phyloP scores from a whole-genome alignment of 345 rosid species.

The Corymbia maculata region DNA sequence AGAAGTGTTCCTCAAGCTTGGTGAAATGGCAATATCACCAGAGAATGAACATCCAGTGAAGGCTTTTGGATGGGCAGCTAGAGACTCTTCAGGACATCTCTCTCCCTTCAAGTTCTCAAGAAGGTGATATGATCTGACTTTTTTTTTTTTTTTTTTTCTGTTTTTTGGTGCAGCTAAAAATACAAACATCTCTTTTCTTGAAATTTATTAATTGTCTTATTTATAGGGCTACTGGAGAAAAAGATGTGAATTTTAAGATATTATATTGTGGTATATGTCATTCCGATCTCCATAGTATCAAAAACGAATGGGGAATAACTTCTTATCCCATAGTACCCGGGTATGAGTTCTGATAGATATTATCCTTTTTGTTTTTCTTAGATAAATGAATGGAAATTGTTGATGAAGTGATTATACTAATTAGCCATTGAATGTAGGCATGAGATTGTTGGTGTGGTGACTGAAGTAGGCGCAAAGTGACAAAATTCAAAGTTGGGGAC shows the following conservation, averaged over 20 bases:
- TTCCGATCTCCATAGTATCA: slow-evolving; percentile 15
- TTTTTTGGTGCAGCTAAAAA: not conserved
- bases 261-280: slow-evolving; percentile 32
- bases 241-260: slow-evolving; percentile 19
- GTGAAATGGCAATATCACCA: not conserved
- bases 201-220: not conserved
- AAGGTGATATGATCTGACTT: not conserved
- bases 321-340: slow-evolving; percentile 26
- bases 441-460: slow-evolving; percentile 27
- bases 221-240: slow-evolving; percentile 6
- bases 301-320: slow-evolving; percentile 22
- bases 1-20: not conserved
- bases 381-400: not conserved
- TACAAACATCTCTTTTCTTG: not conserved
- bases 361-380: not conserved
- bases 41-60: not conserved
- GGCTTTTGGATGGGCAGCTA: slow-evolving; percentile 7
- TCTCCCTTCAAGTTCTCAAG: slow-evolving; percentile 4
- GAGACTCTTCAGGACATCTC: slow-evolving; percentile 2
- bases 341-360: not conserved
- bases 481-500: slow-evolving; percentile 24
- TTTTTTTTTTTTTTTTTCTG: not conserved
- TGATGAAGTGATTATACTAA: not conserved
- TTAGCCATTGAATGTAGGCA: not conserved
- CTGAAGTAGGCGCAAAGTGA: slow-evolving; percentile 22